Base-by-base conservation (phyloP, 148 eudicot genomes). In the Chenopodium formosanum region DNA sequence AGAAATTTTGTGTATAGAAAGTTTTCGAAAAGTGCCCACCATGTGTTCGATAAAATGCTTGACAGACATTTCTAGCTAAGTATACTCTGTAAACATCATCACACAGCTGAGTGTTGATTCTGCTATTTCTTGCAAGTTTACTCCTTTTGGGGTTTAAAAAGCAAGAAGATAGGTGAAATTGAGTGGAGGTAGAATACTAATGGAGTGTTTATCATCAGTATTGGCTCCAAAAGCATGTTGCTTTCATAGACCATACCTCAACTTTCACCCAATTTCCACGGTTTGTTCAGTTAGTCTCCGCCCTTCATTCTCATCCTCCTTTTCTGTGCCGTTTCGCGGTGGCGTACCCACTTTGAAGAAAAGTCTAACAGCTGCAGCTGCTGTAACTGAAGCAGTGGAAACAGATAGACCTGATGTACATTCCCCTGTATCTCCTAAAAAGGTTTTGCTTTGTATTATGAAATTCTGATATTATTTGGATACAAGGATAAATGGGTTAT, bases 151-250 rank as follows among this genome's bases (percentile, higher is more conserved):
- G 74, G 23, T 19, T 19, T 27, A 48, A 37, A 25, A 44, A 20
- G 3, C 29, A 60, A 60, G 23, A 44, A 23, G 58, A 67, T 17
- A 34, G 63, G 52, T 48, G 52, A 14, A 14, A 2, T 0, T 9
- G 52, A 48, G 52, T 48, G 52, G 52, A 14, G 4, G 5, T 56
- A 13, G 44, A 12, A 16, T 17, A 64, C 65, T 74, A 64, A 84
- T 84, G 86, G 83, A 84, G 81, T 64, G 81, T 29, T 17, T 77
- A 25, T 84, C 86, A 76, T 73, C 69, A 64, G 22, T 72, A 71
- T 37, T 63, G 22, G 78, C 77, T 80, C 68, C 77, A 63, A 58
- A 52, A 8, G 29, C 37, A 25, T 65, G 80, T 25, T 77, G 56
- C 22, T 80, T 77, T 72, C 32, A 65, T 53, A 58, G 20, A 40